Percentiles rank a stretch among this genome's conserved stretches.
These are phyloP conservation scores for Chrysanthemum lavandulifolium DNA, from an alignment of 129 eudicot species.

Conservation along the genomic window DNA sequence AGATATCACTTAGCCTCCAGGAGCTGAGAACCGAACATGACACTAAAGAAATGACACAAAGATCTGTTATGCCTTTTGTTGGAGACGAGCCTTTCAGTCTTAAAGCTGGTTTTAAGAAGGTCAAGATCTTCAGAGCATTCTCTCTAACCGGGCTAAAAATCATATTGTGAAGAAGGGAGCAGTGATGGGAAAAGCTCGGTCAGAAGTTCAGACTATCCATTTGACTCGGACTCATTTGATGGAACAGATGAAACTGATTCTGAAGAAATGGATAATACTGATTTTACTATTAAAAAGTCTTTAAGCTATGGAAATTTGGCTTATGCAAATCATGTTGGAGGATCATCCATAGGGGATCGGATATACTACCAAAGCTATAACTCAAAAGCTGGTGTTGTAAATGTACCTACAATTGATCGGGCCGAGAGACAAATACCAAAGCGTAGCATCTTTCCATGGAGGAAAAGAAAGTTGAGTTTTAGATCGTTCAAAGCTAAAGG, in stretches of 20 bases:
- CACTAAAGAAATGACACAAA: neutral
- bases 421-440: slow-evolving; percentile 34
- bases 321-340: neutral
- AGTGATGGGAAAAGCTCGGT: slow-evolving; percentile 51
- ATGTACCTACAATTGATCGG: slow-evolving; percentile 25
- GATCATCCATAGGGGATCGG: slow-evolving; percentile 33
- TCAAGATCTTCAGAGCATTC: slow-evolving; percentile 28
- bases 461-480: slow-evolving; percentile 67
- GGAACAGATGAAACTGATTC: slow-evolving; percentile 46
- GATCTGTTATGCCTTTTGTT: neutral
- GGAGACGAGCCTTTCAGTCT: slow-evolving; percentile 1
- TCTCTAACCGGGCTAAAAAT: slow-evolving; percentile 43
- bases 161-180: slow-evolving; percentile 48
- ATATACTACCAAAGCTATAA: slow-evolving; percentile 35
- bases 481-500: slow-evolving; percentile 65
- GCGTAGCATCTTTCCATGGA: slow-evolving; percentile 55
- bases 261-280: slow-evolving; percentile 41
- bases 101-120: slow-evolving; percentile 11
- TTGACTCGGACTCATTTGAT: slow-evolving; percentile 58
- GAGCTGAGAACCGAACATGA: slow-evolving; percentile 32
- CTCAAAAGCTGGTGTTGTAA: slow-evolving; percentile 26
- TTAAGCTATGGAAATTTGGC: slow-evolving; percentile 55
- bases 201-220: slow-evolving; percentile 46
- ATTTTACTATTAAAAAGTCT: slow-evolving; percentile 37
- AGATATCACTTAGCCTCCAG: slow-evolving; percentile 55